These are phyloP conservation scores for Ogataea ramenticola DNA, from an alignment of 805 yeast species.

Conservation along the genomic window DNA sequence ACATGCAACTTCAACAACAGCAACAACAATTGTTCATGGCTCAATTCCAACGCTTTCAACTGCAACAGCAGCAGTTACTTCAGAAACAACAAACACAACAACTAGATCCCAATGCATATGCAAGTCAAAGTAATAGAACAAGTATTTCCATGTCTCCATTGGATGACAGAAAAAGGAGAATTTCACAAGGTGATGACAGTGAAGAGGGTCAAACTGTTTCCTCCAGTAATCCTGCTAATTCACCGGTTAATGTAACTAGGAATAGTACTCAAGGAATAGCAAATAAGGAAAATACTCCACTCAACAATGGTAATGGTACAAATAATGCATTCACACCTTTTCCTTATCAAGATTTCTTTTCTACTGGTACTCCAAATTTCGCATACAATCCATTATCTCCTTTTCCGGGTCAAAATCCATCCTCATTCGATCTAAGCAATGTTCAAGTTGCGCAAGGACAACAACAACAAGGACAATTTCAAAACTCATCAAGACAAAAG, in stretches of 20 bases:
- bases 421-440: not conserved
- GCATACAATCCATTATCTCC: not conserved
- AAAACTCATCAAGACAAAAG: not conserved
- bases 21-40: not conserved
- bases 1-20: too few species aligned
- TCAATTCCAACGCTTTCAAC: not conserved
- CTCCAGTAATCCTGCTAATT: not conserved
- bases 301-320: too few species aligned
- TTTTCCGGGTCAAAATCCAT: not conserved
- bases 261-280: too few species aligned
- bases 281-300: too few species aligned
- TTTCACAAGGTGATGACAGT: not conserved
- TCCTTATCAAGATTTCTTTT: not conserved
- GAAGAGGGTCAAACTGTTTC: not conserved
- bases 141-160: not conserved
- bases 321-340: not conserved
- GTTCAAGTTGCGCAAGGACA: too few species aligned
- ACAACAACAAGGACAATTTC: not conserved
- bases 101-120: not conserved
- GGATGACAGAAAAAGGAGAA: not conserved
- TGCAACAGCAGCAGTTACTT: slow-evolving; percentile 1
- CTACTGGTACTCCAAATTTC: not conserved
- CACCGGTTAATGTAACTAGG: too few species aligned
- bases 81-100: not conserved
- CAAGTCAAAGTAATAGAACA: too few species aligned